Evolutionary conservation across 2,329 filamentous ascomycete species (phyloP).

Genomic region (Aschersonia sp.): DNA sequence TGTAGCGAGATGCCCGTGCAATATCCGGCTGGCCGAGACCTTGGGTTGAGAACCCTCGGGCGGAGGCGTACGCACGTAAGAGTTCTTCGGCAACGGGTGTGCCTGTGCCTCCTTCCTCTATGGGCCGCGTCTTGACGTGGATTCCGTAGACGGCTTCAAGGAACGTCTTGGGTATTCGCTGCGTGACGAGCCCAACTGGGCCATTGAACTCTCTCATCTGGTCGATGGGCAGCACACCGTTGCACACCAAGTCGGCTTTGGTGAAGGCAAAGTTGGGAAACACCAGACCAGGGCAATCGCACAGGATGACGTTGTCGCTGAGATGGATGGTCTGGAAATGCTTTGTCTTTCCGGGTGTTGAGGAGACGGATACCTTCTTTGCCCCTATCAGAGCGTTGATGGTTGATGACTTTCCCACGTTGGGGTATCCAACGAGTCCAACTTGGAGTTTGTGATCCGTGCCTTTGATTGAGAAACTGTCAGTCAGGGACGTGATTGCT

Average conservation of each 20-base stretch:
- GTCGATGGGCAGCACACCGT: slow-evolving; percentile 89
- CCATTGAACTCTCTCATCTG: slow-evolving; percentile 88
- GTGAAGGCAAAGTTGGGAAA: slow-evolving; percentile 97
- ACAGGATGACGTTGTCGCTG: slow-evolving; percentile 76
- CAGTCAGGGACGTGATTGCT: not conserved
- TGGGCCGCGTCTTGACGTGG: slow-evolving; percentile 62
- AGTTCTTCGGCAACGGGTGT: slow-evolving; percentile 73
- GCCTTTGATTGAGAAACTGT: slow-evolving; percentile 13
- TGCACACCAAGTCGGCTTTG: slow-evolving; percentile 91
- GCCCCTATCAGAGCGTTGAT: slow-evolving; percentile 98
- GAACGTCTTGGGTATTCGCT: slow-evolving; percentile 75
- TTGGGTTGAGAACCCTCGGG: slow-evolving; percentile 79
- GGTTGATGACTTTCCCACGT: slow-evolving; percentile 97
- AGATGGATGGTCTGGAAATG: slow-evolving; percentile 98
- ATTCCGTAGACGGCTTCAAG: slow-evolving; percentile 91
- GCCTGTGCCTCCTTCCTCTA: slow-evolving; percentile 89
- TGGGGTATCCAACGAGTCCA: slow-evolving; percentile 92
- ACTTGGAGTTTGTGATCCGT: slow-evolving; percentile 61
- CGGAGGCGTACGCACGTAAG: slow-evolving; percentile 71
- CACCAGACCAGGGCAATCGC: slow-evolving; percentile 95
- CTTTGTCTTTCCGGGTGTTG: slow-evolving; percentile 96
- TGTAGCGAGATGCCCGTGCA: slow-evolving; percentile 73
- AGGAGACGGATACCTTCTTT: slow-evolving; percentile 96
- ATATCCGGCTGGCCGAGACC: slow-evolving; percentile 87
- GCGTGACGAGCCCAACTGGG: slow-evolving; percentile 67